phyloP scores from a whole-genome alignment of 805 yeast genomes.

The Nakazawaea pomicola region DNA sequence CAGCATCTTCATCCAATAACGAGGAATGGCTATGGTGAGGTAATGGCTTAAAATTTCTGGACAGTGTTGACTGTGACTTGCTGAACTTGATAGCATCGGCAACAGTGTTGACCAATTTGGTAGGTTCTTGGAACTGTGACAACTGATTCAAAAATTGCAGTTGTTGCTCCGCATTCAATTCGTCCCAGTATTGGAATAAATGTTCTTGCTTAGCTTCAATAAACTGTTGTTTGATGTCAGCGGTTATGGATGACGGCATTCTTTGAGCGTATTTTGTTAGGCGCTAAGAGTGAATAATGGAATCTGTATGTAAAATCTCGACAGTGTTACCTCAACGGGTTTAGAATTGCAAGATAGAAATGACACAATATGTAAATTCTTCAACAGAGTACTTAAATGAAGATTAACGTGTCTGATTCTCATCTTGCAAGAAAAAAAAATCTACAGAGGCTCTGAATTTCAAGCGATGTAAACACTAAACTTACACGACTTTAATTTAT shows the following conservation, averaged over 20 bases:
- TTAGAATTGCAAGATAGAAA: too few species aligned
- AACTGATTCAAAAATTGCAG: constrained; percentile 35
- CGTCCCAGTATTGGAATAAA: constrained; percentile 43
- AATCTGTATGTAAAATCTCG: too few species aligned
- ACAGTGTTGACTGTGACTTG: constrained; percentile 14
- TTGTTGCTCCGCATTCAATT: constrained; percentile 31
- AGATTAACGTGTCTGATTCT: too few species aligned
- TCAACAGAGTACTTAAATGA: background rate
- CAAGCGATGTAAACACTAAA: constrained; percentile 2
- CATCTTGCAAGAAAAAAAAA: background rate
- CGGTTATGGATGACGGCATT: constrained; percentile 8
- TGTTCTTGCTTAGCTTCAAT: constrained; percentile 48
- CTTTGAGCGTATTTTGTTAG: background rate
- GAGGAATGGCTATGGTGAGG: constrained; percentile 54
- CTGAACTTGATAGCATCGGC: constrained; percentile 39
- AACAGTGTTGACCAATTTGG: constrained; percentile 34
- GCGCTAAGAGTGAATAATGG: background rate
- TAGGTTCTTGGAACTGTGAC: constrained; percentile 36
- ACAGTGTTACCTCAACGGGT: too few species aligned
- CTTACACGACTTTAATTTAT: constrained; percentile 3
- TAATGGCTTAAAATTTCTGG: constrained; percentile 37
- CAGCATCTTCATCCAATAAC: constrained; percentile 25
- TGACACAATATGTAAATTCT: too few species aligned
- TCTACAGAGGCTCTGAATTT: background rate
- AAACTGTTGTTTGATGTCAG: constrained; percentile 26